A percentile compares a stretch with the other conserved stretches of the same genome.
These are phyloP conservation scores for Fusarium subglutinans DNA, from an alignment of 2,329 filamentous ascomycete genomes.

Conservation along the genomic window DNA sequence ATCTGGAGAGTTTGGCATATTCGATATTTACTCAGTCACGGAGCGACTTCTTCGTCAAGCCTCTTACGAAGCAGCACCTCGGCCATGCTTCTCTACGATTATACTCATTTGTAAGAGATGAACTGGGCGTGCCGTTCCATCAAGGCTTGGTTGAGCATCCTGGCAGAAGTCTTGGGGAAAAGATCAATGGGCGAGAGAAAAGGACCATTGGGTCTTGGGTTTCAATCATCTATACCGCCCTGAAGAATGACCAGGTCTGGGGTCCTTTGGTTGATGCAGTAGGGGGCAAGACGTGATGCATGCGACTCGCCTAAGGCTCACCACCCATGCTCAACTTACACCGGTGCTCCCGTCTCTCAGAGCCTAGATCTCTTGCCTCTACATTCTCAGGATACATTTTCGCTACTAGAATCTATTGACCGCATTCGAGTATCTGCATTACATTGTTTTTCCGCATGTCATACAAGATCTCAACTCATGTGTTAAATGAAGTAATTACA, in stretches of 20 bases:
- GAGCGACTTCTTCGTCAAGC: background rate
- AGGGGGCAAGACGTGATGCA: fast-evolving
- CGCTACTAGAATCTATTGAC: too few species aligned
- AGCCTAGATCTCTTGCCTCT: fast-evolving
- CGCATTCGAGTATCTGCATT: fast-evolving
- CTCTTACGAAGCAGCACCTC: fast-evolving
- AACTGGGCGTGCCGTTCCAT: fast-evolving
- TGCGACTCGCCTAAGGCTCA: fast-evolving
- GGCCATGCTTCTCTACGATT: background rate
- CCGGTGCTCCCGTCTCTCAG: fast-evolving
- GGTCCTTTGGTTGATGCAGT: background rate
- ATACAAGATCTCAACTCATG: fast-evolving
- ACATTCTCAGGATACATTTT: background rate
- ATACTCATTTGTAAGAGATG: background rate
- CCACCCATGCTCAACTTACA: too few species aligned
- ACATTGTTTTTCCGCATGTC: background rate
- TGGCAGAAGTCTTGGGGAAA: fast-evolving
- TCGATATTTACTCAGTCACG: background rate
- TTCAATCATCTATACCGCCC: background rate
- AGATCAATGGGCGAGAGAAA: background rate
- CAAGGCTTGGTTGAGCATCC: background rate
- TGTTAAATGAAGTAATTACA: background rate
- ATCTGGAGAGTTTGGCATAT: background rate
- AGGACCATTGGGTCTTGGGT: background rate
- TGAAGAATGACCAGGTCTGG: background rate